Base-by-base conservation (phyloP, 768 basidiomycete species). In the Russula compacta region DNA sequence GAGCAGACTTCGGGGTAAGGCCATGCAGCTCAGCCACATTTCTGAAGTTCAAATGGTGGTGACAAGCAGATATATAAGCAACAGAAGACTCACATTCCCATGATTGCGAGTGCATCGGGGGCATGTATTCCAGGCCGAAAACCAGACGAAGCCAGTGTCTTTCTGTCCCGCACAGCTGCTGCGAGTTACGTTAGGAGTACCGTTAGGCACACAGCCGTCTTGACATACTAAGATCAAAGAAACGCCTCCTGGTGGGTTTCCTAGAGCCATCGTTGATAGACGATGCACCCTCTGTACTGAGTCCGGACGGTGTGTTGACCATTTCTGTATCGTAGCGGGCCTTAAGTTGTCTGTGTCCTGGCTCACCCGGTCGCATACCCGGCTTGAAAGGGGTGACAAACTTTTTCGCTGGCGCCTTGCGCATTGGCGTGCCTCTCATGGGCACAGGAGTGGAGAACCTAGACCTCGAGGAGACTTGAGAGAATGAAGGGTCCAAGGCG, bases 361-460 rank as follows among this genome's bases (percentile, higher is more conserved):
- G 70, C 63, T 78, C 75, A 40, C 74, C 75, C 49, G 80, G 79
- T 63, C 73, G 74, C 73, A 79, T 74, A 32, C 78, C 80, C 6
- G 71, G 56, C 67, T 86, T 87, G 69, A 87, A 87, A 35, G 82
- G 82, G 0, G 82, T 76, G 64, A 76, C 79, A 64, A 83, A 83
- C 24, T 76, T 72, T 58, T 75, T 78, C 14, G 2, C 12, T 5
- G 69, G 24, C 10, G 3, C 40, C 19, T 61, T 59, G 39, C 53
- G 56, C 3, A 51, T 36, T 48, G 61, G 49, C 10, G 58, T 57
- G 29, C 56, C 58, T 11, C 33, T 47, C n/a, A 43, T 19, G 6
- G 40, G 42, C 38, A 51, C 47, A 17, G 62, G 56, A 35, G 59
- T 61, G 4, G 64, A 47, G 24, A 65, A 59, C 8, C 44, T 51